Evolutionary conservation across 2,329 filamentous ascomycete species (phyloP), one percentile per base, ranked within the genome.

Genomic region (Alternaria panax): DNA sequence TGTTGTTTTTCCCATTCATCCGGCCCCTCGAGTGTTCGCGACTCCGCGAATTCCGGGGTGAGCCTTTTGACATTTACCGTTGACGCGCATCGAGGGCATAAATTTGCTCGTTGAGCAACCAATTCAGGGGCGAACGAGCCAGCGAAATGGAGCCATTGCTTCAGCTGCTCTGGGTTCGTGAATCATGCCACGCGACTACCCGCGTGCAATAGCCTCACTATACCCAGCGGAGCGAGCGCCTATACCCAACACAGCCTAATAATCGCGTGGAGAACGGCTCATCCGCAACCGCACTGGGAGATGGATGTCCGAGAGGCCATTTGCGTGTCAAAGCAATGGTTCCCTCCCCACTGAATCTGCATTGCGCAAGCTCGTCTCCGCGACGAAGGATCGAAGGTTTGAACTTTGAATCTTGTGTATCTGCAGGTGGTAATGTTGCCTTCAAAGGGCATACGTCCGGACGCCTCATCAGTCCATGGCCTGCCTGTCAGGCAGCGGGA

Each of bases 351-450:
- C 52, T 22, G 25, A 20, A 48, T 48, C 40, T 40, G 40, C 55
- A 59, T 63, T 56, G 60, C 60, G 56, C 53, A 59, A 62, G 28
- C 52, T 62, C 51, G 56, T 60, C 57, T 57, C 48, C 56, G 38
- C 34, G 57, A 24, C 53, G 18, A 55, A 63, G 56, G 57, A 60
- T 51, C 24, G 25, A 57, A 60, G 43, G 60, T 54, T 60, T 57
- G 57, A 45, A 57, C 42, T 25, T 59, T 38, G 25, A 40, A 40
- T 34, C 34, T 51, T 32, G 6, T 42, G 30, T 34, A 34, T 20
- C 45, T 48, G 45, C 30, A 48, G 45, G 45, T 48, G 30, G 45
- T 48, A 48, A 34, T 40, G 27, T 24, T 24, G 24, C 22, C 30
- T 48, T 52, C 40, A 56, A 20, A 41, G 45, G 38, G 38, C n/a